Evolutionary conservation across 139 green algal species (phyloP).

Genomic region (Yamagishiella unicocca): DNA sequence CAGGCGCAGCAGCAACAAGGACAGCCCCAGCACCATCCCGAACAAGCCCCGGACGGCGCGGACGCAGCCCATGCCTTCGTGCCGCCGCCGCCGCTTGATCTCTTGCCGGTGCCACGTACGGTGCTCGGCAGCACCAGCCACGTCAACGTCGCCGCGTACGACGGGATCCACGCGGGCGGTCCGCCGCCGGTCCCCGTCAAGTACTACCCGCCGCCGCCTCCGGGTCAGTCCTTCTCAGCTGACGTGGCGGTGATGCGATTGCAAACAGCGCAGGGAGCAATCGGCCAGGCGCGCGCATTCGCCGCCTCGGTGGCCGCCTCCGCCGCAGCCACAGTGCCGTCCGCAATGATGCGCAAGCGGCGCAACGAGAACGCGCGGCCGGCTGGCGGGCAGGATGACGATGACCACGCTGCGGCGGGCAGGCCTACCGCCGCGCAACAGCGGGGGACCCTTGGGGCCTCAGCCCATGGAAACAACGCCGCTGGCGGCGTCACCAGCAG

Average conservation of each 20-base stretch:
- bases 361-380: slow-evolving; percentile 24
- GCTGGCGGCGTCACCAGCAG: background rate
- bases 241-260: background rate
- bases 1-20: background rate
- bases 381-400: background rate
- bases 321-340: slow-evolving; percentile 18
- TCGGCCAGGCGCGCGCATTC: slow-evolving; percentile 9
- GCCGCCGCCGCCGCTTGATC: background rate
- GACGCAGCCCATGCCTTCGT: background rate
- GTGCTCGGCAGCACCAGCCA: slow-evolving; percentile 10
- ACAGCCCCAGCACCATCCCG: background rate
- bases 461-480: background rate
- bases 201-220: slow-evolving; percentile 39
- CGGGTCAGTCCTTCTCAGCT: background rate
- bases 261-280: background rate
- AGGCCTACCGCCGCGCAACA: background rate
- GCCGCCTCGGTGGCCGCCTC: slow-evolving; percentile 14
- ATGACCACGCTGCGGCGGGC: no score
- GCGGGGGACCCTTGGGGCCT: no score
- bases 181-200: slow-evolving; percentile 9
- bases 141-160: background rate
- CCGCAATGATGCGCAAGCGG: slow-evolving; percentile 14
- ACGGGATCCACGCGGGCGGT: slow-evolving; percentile 6
- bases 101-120: slow-evolving; percentile 30
- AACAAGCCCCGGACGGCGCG: background rate